These are phyloP conservation scores for Cytospora piceicola DNA, from an alignment of 2,329 filamentous ascomycete species.

Conservation along the genomic window DNA sequence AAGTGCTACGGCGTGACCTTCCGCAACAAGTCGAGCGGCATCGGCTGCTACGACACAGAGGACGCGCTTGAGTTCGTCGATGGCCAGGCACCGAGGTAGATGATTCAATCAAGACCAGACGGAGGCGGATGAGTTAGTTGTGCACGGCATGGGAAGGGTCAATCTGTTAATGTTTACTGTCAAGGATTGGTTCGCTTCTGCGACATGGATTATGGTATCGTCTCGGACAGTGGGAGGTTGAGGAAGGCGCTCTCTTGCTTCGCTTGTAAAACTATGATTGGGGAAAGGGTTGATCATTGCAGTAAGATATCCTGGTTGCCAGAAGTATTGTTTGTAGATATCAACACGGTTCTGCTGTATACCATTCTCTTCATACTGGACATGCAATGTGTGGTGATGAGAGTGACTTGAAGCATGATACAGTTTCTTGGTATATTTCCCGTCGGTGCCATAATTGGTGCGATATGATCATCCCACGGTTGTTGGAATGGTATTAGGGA, in stretches of 20 bases:
- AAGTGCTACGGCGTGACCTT: constrained; percentile 98
- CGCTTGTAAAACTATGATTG: constrained; percentile 13
- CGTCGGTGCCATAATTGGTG: neutral
- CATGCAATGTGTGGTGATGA: neutral
- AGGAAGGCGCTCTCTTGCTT: constrained; percentile 19
- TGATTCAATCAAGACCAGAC: too few relatives aligned
- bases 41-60: constrained; percentile 85
- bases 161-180: constrained; percentile 8
- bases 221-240: constrained; percentile 5
- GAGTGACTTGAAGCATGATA: neutral
- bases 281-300: neutral
- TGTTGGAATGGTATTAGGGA: too few relatives aligned
- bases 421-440: neutral
- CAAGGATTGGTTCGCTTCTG: constrained; percentile 18
- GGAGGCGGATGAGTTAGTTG: neutral
- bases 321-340: constrained; percentile 8
- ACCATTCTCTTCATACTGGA: neutral
- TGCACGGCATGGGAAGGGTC: neutral
- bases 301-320: constrained; percentile 20
- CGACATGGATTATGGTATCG: constrained; percentile 10
- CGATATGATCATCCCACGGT: neutral
- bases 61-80: constrained; percentile 94
- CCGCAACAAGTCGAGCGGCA: constrained; percentile 89
- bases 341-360: constrained; percentile 7
- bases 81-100: constrained; percentile 62